phyloP scores from a whole-genome alignment of 257 asterid species.

The Ligustrum vulgare region DNA sequence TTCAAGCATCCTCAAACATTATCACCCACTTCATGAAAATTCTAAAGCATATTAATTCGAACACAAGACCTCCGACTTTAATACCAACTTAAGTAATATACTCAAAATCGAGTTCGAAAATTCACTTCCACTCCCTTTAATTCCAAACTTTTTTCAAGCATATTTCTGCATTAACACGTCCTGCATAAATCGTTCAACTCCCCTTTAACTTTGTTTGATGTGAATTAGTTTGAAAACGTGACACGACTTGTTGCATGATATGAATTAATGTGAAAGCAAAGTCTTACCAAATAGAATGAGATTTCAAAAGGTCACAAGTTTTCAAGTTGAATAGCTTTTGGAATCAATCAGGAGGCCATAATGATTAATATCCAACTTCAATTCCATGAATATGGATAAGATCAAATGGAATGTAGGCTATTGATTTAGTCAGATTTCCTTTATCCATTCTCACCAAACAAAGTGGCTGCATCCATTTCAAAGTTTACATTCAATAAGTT shows the following conservation, averaged over 20 bases:
- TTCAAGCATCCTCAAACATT: no score
- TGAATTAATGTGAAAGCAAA: conserved; percentile 33
- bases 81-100: no score
- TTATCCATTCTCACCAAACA: conserved; percentile 36
- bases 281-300: conserved; percentile 1
- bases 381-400: conserved; percentile 24
- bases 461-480: conserved; percentile 7
- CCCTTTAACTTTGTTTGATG: not conserved
- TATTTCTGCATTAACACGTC: no score
- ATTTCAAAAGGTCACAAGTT: conserved; percentile 21
- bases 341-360: not conserved
- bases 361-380: conserved; percentile 11
- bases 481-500: not conserved
- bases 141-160: no score
- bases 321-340: conserved; percentile 27
- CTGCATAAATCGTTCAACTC: no score
- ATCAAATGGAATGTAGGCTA: conserved; percentile 3
- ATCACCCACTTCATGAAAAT: no score
- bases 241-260: conserved; percentile 30
- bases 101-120: no score
- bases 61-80: no score
- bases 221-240: not conserved
- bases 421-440: not conserved
- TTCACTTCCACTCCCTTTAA: no score
- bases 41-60: no score